Conservation (phyloP, 1,139 yeast species). For the Hyphopichia buzzinii region DNA sequence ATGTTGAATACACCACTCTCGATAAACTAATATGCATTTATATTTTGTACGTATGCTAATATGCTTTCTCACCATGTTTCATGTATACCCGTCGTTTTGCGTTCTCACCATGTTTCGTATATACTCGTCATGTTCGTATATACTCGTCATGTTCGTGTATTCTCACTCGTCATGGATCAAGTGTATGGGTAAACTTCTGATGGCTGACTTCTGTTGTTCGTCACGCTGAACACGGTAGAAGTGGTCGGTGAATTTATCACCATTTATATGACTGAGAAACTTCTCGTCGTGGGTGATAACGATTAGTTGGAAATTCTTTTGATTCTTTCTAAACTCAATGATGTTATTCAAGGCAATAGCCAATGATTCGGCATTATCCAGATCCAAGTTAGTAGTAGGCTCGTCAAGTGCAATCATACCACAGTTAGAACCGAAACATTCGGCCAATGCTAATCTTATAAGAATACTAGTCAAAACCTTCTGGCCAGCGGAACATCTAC, state of each 20-base stretch:
- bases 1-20: too few relatives aligned
- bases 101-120: too few relatives aligned
- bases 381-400: slow-evolving; percentile 94
- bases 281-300: slow-evolving; percentile 96
- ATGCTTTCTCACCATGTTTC: too few relatives aligned
- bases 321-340: slow-evolving; percentile 70
- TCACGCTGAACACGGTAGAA: slow-evolving; percentile 82
- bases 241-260: slow-evolving; percentile 83
- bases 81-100: too few relatives aligned
- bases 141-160: too few relatives aligned
- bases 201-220: slow-evolving; percentile 75
- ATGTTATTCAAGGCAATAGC: slow-evolving; percentile 79
- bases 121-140: too few relatives aligned
- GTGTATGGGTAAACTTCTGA: slow-evolving; percentile 46
- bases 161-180: slow-evolving; percentile 31
- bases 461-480: slow-evolving; percentile 91
- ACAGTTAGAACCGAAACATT: slow-evolving; percentile 92
- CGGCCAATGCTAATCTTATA: slow-evolving; percentile 88
- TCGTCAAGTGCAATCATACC: slow-evolving; percentile 96
- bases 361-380: slow-evolving; percentile 82
- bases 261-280: slow-evolving; percentile 81
- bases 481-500: slow-evolving; percentile 98
- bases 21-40: too few relatives aligned
- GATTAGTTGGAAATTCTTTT: slow-evolving; percentile 87
- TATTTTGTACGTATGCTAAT: too few relatives aligned